These are phyloP conservation scores for Filobasidium uniguttulatum DNA, from an alignment of 1,284 basidiomycete genomes.

Conservation along the genomic window DNA sequence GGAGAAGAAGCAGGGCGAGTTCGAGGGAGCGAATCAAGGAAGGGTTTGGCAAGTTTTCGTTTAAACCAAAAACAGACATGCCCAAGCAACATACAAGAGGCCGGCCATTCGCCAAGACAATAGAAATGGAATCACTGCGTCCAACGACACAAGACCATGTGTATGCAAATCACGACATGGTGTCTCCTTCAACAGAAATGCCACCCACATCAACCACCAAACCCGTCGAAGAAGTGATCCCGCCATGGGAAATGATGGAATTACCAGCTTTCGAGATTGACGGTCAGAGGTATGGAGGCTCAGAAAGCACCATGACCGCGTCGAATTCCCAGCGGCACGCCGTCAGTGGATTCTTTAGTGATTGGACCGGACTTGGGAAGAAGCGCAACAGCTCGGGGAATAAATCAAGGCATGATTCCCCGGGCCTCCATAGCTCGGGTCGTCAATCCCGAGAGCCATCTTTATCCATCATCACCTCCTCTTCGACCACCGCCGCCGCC, in stretches of 20 bases:
- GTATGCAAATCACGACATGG: too few species aligned
- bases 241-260: slow-evolving; percentile 36
- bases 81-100: too few species aligned
- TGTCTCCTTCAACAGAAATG: too few species aligned
- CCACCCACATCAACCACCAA: too few species aligned
- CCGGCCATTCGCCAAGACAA: too few species aligned
- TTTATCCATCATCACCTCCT: neutral
- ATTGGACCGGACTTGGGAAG: slow-evolving; percentile 20
- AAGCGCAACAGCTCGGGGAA: slow-evolving; percentile 20
- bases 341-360: slow-evolving; percentile 19
- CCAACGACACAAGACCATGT: too few species aligned
- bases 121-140: too few species aligned
- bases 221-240: slow-evolving; percentile 23
- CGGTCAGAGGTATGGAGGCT: slow-evolving; percentile 31
- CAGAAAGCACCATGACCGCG: neutral
- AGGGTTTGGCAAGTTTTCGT: neutral
- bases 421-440: neutral
- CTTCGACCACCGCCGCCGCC: too few species aligned
- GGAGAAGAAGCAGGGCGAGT: neutral
- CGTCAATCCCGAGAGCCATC: neutral
- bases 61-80: neutral
- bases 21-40: neutral
- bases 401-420: slow-evolving; percentile 6
- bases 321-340: neutral
- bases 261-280: slow-evolving; percentile 35